These are phyloP conservation scores for Gynochthodes officinalis DNA, from an alignment of 257 asterid species.

Conservation along the genomic window DNA sequence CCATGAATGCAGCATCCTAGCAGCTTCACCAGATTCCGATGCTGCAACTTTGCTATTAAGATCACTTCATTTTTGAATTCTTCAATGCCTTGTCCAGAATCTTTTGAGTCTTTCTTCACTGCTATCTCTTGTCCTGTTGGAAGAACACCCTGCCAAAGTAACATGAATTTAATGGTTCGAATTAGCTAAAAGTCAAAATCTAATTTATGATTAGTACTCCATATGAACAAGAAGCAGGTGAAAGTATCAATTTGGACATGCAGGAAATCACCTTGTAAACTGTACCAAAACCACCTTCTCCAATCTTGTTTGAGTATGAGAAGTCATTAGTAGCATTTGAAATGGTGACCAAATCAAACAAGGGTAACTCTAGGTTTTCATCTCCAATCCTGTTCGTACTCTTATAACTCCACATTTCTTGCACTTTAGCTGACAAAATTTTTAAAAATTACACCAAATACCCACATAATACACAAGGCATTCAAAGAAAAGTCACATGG, in stretches of 20 bases:
- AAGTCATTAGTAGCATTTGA: conserved; percentile 39
- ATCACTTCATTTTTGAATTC: conserved; percentile 32
- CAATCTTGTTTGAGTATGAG: conserved; percentile 30
- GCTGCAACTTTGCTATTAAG: conserved; percentile 26
- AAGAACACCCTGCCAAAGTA: conserved; percentile 17
- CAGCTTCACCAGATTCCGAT: conserved; percentile 29
- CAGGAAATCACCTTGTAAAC: conserved; percentile 31
- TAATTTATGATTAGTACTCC: too few relatives aligned
- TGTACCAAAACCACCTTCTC: conserved; percentile 54
- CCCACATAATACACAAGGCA: background rate
- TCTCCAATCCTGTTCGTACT: conserved; percentile 16
- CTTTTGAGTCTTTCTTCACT: conserved; percentile 25
- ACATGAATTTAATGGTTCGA: background rate
- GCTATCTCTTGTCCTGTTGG: conserved; percentile 24
- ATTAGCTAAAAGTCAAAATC: background rate
- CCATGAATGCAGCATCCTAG: conserved; percentile 30
- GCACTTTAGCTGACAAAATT: background rate
- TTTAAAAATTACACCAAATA: background rate
- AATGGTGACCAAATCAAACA: conserved; percentile 32
- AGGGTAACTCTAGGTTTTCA: conserved; percentile 39
- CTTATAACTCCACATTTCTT: background rate
- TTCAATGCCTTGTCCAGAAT: conserved; percentile 30
- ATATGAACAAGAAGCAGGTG: background rate
- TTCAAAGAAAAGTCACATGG: background rate
- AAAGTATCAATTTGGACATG: background rate